Evolutionary conservation across 805 yeast species (phyloP), one percentile per base, ranked within the genome.

Genomic region (Candida loeiensis): DNA sequence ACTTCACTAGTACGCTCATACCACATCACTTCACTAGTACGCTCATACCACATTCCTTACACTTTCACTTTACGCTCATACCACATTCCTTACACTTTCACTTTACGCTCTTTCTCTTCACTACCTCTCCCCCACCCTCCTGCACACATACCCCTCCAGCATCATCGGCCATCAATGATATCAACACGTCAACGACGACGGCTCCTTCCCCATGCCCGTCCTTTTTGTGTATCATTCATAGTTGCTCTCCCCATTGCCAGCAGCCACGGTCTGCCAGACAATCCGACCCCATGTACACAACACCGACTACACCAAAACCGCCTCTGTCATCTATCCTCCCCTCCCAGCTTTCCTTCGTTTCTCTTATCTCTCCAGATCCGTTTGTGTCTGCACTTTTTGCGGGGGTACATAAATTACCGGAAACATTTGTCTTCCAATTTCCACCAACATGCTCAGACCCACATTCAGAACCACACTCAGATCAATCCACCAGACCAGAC

Each of bases 381-480:
- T 31, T 14, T n/a, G n/a, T n/a, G n/a, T n/a, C n/a, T n/a, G n/a
- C n/a, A n/a, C 24, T 14, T 27, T 27, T 27, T 27, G 31, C 17
- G 31, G 31, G 31, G 24, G 31, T 3, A n/a, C 12, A 25, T 25
- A 7, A 6, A 13, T 5, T 7, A 25, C 28, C 28, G 31, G 17
- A 27, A 27, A 13, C 17, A 6, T 15, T 11, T 14, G 6, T 14
- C 7, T 27, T 27, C 13, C 11, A 4, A 27, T 17, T 27, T 14
- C 5, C 17, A 4, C 24, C 18, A 12, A 35, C 35, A 34, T 35
- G 37, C 14, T 25, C 20, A 35, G 37, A 35, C 4, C 31, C 17
- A 27, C 31, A 4, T n/a, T 35, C 32, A 35, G 37, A 35, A 25
- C 32, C 22, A n/a, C 32, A 24, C 5, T 35, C 24, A 25, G 25